Base-by-base conservation (phyloP, 345 rosid species). In the Acer campestre region DNA sequence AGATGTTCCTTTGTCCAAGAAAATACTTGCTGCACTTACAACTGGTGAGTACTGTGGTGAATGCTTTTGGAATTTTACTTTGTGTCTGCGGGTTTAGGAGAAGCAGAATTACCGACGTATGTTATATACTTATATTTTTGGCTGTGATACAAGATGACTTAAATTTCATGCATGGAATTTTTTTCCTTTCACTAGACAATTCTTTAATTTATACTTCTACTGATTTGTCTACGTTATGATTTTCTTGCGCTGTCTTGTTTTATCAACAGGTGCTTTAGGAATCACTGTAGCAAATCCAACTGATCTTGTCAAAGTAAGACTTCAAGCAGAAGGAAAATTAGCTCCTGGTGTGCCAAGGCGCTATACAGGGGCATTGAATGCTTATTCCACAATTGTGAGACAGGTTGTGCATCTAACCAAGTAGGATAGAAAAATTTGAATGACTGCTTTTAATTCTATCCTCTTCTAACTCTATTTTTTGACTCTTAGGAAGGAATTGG, bases 221-320 rank as follows among this genome's bases (percentile, higher is more conserved):
- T n/a, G 31, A 11, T 64, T n/a, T 13, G 5, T 49, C 17, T 42
- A 8, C n/a, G 46, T 55, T 48, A 22, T 68, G 25, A 62, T 55
- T 70, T 44, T 35, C 53, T 55, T 22, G n/a, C 64, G 44, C 12
- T 14, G 63, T 51, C 11, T 71, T 67, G 35, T 74, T 59, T 86
- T 46, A 38, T 66, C 64, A 83, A 84, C 84, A 97, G 99, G 99
- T 79, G 98, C 99, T 61, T 46, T 97, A 71, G 98, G 84, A 68
- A 97, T 97, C 75, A 80, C 82, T 27, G 79, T 97, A 17, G 98
- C 99, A 71, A 97, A 97, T 75, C 99, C 99, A 71, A 97, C 99
- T 38, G 99, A 97, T 86, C 99, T 97, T 80, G 98, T 97, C 80
- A 97, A 97, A 85, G 99, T 97, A 61, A 91, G 99, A 77, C 97